phyloP scores from a whole-genome alignment of 495 filamentous ascomycete genomes.

The Hyphodiscus hymeniophilus region DNA sequence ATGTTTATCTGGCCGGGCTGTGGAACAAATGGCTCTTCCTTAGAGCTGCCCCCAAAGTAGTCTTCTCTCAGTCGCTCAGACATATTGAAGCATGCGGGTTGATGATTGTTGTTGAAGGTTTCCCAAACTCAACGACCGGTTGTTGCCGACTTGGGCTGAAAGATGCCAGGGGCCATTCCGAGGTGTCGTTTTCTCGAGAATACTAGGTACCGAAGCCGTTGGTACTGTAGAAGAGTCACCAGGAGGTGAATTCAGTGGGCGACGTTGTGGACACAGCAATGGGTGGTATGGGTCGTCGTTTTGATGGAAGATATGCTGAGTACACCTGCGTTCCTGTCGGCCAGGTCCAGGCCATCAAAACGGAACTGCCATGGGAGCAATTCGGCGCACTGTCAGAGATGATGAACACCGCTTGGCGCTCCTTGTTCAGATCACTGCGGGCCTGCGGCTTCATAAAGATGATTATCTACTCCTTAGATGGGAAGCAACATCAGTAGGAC shows the following conservation, averaged over 20 bases:
- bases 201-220: conserved; percentile 43
- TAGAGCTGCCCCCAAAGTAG: too few species aligned
- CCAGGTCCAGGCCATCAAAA: conserved; percentile 36
- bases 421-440: conserved; percentile 30
- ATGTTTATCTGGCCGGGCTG: too few species aligned
- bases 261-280: conserved; percentile 40
- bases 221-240: conserved; percentile 35
- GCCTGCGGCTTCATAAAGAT: conserved; percentile 31
- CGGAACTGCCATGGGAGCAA: conserved; percentile 30
- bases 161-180: conserved; percentile 32
- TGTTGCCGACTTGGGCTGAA: too few species aligned
- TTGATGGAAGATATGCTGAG: conserved; percentile 46
- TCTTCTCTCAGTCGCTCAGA: too few species aligned
- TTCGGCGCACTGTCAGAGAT: conserved; percentile 45
- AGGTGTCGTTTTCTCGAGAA: conserved; percentile 33
- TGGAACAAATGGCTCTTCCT: too few species aligned
- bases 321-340: conserved; percentile 38
- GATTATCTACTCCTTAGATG: conserved; percentile 42
- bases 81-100: too few species aligned
- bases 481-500: conserved; percentile 34
- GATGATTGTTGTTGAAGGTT: too few species aligned
- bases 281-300: conserved; percentile 43
- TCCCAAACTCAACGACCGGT: too few species aligned
- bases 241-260: conserved; percentile 32
- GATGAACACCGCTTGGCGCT: conserved; percentile 45